Percentiles rank a stretch among this genome's conserved stretches.
phyloP scores from a whole-genome alignment of 805 yeast species.

The Maudiozyma pseudohumilis region DNA sequence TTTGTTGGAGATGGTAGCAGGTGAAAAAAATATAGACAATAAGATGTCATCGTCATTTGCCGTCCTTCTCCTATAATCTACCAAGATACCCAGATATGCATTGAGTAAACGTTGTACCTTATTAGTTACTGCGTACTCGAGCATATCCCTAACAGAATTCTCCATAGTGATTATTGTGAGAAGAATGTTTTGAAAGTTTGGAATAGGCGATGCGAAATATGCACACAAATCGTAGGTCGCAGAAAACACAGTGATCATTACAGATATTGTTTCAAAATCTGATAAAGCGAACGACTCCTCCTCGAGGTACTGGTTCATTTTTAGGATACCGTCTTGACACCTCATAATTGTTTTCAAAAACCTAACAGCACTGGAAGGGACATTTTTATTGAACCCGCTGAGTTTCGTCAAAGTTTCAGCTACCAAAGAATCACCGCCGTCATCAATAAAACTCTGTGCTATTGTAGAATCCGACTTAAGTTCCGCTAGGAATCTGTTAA shows the following conservation, averaged over 20 bases:
- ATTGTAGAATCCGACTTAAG: conserved; percentile 1
- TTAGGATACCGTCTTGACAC: conserved; percentile 4
- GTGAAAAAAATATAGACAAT: conserved; percentile 8
- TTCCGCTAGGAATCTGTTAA: conserved; percentile 10
- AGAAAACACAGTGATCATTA: conserved; percentile 2
- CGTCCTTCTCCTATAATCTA: neutral
- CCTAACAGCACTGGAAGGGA: conserved; percentile 5
- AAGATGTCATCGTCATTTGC: conserved; percentile 3
- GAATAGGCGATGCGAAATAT: conserved; percentile 4
- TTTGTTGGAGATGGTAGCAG: conserved; percentile 3
- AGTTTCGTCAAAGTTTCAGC: neutral
- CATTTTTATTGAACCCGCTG: conserved; percentile 4
- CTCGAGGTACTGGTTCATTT: conserved; percentile 5
- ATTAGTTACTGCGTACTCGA: neutral
- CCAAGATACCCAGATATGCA: conserved; percentile 1
- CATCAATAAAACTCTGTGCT: conserved; percentile 1
- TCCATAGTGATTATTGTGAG: conserved; percentile 4
- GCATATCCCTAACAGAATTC: conserved; percentile 1
- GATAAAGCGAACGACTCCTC: conserved; percentile 9
- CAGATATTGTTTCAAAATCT: conserved; percentile 7
- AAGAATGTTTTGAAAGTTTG: conserved; percentile 5
- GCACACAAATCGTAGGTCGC: conserved; percentile 1
- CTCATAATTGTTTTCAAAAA: conserved; percentile 6
- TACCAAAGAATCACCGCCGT: neutral
- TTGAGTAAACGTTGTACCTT: conserved; percentile 4